Evolutionary conservation across 2,329 filamentous ascomycete species (phyloP), one percentile per base, ranked within the genome.

Genomic region (Ascochyta fabae): DNA sequence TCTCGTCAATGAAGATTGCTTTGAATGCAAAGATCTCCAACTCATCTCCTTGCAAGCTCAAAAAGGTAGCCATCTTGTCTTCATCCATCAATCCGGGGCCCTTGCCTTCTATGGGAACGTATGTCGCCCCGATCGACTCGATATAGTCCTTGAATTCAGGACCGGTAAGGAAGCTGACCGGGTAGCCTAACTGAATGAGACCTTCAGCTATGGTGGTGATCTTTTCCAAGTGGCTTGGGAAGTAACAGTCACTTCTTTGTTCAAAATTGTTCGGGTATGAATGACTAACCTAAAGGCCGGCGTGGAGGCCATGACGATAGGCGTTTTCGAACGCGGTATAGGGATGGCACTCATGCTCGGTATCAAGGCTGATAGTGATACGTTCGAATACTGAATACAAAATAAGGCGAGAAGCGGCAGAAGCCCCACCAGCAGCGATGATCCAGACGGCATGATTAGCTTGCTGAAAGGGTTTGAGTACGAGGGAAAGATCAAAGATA

Each of bases 141-240:
- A 79, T 68, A 8, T 65, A 52, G 3, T 65, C 58, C 38, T 75
- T 64, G 60, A 76, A 80, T 7, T 72, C 62, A 0, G 66, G 62
- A 1, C 75, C 75, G 9, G 73, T 71, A 27, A 81, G 70, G 57
- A 80, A 78, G 4, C 73, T 77, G 2, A 79, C 66, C 8, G 74
- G 65, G 50, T 78, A 81, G 15, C 78, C 80, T 12, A 72, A 67
- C 13, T 62, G 58, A 16, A 77, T 59, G 15, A 81, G 68, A 22
- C 78, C 66, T n/a, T 64, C 63, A 2, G 75, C 72, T 13, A 80
- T 69, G 24, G 63, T 53, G 8, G 61, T 53, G 36, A 65, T 42
- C n/a, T 61, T 66, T 39, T 64, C 63, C 19, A 69, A 56, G 46
- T 70, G 66, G 34, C 61, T 52, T 59, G 40, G 24, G 27, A 43